Base-by-base conservation (phyloP, 164 flowering plant species). In the Annona squamosa region DNA sequence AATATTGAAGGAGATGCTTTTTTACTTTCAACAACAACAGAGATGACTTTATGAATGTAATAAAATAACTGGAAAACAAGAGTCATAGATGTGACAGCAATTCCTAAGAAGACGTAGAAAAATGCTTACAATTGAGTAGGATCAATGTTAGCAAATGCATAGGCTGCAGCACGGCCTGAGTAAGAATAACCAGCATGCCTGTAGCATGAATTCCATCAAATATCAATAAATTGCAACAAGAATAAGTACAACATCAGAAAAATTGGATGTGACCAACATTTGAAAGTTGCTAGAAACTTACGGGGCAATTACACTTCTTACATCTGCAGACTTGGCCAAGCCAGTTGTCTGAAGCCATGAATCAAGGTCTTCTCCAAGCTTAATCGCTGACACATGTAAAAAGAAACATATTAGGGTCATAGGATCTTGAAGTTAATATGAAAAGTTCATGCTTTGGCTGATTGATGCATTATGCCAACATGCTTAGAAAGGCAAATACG, bases 121-220 rank as follows among this genome's bases (percentile, higher is more conserved):
- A 37, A 2, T 41, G 73, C 98, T 13, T 73, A 95, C 98, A 93
- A 87, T 78, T 82, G 86, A 46, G 85, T 81, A 18, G 99, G 99
- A 71, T 96, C 97, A 44, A 96, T 93, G 77, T 91, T 93, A 18
- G 84, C 97, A 85, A 93, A 96, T 67, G 98, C 97, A 84, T 81
- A 91, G 19, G 99, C 99, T 41, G 99, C 99, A 81, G 92, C 91
- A 71, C 90, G 92, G 44, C 99, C 99, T 42, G 99, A 96, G 80
- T 90, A 96, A 12, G 97, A 90, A 77, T 96, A 91, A 79, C 99
- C 99, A 56, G 99, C 99, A 86, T 96, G 99, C 83, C 99, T 96
- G 83, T 43, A 66, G 46, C 70, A 70, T 65, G 43, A 68, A 47
- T 52, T 19, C 42, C 76, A 79, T 18, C 62, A 83, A 76, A 64